Evolutionary conservation across 768 basidiomycete genomes (phyloP), one percentile per base, ranked within the genome.

Genomic region (Kwoniella mangroviensis): DNA sequence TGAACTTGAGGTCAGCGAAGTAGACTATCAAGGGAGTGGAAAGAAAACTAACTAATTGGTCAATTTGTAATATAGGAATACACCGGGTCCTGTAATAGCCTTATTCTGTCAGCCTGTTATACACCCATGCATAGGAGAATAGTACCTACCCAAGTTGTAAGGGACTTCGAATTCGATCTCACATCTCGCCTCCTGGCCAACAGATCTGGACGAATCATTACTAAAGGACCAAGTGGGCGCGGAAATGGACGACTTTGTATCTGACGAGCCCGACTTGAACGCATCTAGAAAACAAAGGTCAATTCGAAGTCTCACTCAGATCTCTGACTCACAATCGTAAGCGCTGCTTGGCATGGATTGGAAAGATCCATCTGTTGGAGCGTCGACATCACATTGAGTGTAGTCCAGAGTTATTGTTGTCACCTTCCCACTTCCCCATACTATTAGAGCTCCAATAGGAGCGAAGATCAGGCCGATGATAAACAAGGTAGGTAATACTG

Each of bases 321-420:
- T n/a, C 41, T 28, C 42, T 3, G 56, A 70, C 83, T 71, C 49
- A 84, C 83, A 84, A 17, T 74, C 70, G 42, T 71, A 84, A n/a
- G 72, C 69, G 13, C 75, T 70, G 19, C 56, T 69, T 4, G 92
- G 89, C 79, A 98, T 84, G 53, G 86, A 61, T 11, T 82, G 71
- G 75, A 89, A 91, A 1, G 85, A 56, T 21, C 87, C 80, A 69
- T 79, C 80, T 58, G 87, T 85, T 0, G 86, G 82, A 5, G 84
- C 84, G 11, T 87, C 84, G 5, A 86, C 88, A 82, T 96, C 92
- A 85, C 97, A 99, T 60, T 91, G 86, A 15, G 95, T 94, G 84
- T 99, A 99, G 85, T 98, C 92, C 68, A 99, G 88, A 3, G 92
- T 92, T 84, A 98, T 93, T 84, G 97, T 91, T 19, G 92, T 92